phyloP scores from a whole-genome alignment of 257 asterid genomes.

The Coffea eugenioides region DNA sequence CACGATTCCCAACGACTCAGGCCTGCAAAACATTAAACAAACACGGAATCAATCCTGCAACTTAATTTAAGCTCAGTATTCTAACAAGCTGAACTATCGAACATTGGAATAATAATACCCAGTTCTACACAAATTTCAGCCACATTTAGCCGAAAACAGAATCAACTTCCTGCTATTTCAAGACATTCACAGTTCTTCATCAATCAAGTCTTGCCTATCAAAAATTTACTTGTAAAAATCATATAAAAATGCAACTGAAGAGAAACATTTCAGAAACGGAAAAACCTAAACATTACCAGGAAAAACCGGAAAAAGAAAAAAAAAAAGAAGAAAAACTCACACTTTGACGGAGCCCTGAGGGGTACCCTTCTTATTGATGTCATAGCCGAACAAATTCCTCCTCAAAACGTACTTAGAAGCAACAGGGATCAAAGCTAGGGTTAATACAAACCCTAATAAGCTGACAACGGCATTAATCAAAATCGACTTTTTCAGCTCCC shows the following conservation, averaged over 20 bases:
- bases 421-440: slow-evolving; percentile 73
- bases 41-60: neutral
- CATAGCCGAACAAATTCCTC: slow-evolving; percentile 80
- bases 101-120: too few species aligned
- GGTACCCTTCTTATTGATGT: slow-evolving; percentile 92
- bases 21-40: slow-evolving; percentile 49
- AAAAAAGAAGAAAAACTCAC: slow-evolving; percentile 38
- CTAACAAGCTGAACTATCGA: too few species aligned
- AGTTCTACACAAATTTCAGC: too few species aligned
- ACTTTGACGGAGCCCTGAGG: slow-evolving; percentile 86
- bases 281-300: neutral
- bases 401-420: slow-evolving; percentile 71
- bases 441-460: slow-evolving; percentile 52
- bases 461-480: slow-evolving; percentile 59
- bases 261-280: too few species aligned
- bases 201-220: too few species aligned
- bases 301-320: neutral
- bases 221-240: too few species aligned
- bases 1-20: slow-evolving; percentile 89
- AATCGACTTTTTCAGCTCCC: slow-evolving; percentile 59
- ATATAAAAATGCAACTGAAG: neutral
- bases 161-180: too few species aligned
- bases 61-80: too few species aligned
- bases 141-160: too few species aligned
- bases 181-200: too few species aligned